Base-by-base conservation (phyloP, 2,329 filamentous ascomycete species). In the Scorias spongiosa region DNA sequence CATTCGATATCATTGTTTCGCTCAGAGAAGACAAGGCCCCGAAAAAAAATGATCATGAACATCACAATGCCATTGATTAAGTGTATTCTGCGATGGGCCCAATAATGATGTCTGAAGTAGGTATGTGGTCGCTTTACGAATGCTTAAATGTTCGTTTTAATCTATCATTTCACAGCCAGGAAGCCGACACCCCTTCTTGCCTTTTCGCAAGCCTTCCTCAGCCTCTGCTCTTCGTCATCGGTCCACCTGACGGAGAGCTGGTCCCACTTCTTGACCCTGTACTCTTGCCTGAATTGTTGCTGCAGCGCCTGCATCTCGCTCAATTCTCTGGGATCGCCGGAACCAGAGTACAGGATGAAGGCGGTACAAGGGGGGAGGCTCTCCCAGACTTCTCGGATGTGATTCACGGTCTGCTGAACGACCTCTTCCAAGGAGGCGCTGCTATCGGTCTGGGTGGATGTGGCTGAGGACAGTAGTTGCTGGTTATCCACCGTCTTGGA, bases 271-370 rank as follows among this genome's bases (percentile, higher is more conserved):
- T 72, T 74, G 15, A 69, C 67, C 44, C 67, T 63, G 53, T 71
- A 79, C 53, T 80, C 76, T 43, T 69, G 65, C 44, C 70, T 70
- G 55, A 73, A 75, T 44, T 64, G 63, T 51, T 69, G 66, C 44
- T 78, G 72, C 63, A 77, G 64, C 1, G 62, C 63, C 53, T 78
- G 74, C 51, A 80, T 57, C 26, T 72, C 68, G 36, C 66, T 61
- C 38, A 76, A 65, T 44, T 76, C 71, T 28, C 73, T 64, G 18
- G 76, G 76, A 53, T 80, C 75, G 28, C 74, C 74, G 2, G 74
- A 77, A n/a, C 77, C 77, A 45, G 71, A 75, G 57, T 79, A 80
- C 28, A 80, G 70, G 26, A 81, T 66, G 44, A 80, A 69, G 9
- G 77, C 68, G 1, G 76, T 79, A 53, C 73, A 75, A 5, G 67